Evolutionary conservation across 2,329 filamentous ascomycete species (phyloP), one percentile per base, ranked within the genome.

Genomic region (Nothophaeocryptopus gaeumannii): DNA sequence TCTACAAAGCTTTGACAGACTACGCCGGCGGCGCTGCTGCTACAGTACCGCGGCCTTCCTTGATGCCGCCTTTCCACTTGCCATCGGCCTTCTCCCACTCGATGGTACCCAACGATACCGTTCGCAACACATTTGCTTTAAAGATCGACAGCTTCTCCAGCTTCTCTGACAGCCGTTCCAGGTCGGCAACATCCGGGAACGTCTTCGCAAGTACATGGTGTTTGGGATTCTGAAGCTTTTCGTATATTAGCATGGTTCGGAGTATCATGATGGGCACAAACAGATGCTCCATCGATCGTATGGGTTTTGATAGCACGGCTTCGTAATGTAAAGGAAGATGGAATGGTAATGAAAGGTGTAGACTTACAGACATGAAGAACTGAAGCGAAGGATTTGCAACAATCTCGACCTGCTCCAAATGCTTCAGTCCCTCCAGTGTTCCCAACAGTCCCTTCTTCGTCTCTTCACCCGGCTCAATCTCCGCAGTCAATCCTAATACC

Each of bases 401-500:
- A 32, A 73, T 62, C 56, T 72, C 70, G 10, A 72, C 62, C 52
- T 70, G 68, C 54, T 73, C 70, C 38, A 72, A 45, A 39, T 64
- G 55, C 40, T 60, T 59, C 35, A 62, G 65, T 15, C 47, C 38
- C 29, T 60, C 60, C 40, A 73, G 45, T 5, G 59, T 61, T 9
- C 63, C 56, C 37, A 70, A 36, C 40, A 73, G 13, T n/a, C 63
- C 54, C 51, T 62, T 65, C 59, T 69, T 71, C 38, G 61, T 66
- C 13, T 59, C 55, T 47, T 67, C 67, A 2, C 60, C 64, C 8
- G 65, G 61, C 53, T 70, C 68, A 3, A 72, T 58, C 16, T 68
- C 63, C 0, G 74, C 50, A 14, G 69, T 72, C 2, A 65, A 54
- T 43, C 66, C 68, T 36, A 74, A 44, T 8, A 74, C 66, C 63